phyloP scores from a whole-genome alignment of 1,139 yeast genomes.

The Yamadazyma songkhlaensis region DNA sequence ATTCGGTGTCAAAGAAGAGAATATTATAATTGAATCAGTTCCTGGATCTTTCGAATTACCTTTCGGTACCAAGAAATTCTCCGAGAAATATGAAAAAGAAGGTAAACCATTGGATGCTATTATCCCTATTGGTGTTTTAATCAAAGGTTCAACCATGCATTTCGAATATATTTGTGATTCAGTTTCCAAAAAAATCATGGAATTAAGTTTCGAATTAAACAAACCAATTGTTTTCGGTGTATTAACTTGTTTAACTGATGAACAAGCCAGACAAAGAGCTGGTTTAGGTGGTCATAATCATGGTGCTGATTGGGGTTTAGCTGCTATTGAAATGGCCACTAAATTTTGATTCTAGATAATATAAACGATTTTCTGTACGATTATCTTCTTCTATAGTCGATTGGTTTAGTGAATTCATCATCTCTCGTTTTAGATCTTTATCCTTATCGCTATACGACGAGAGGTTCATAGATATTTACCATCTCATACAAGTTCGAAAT shows the following conservation, averaged over 20 bases:
- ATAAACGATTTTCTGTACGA: too few species aligned
- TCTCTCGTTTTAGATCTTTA: too few species aligned
- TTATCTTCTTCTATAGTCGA: too few species aligned
- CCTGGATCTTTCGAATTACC: constrained; percentile 97
- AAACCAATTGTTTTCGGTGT: constrained; percentile 91
- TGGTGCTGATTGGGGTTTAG: constrained; percentile 98
- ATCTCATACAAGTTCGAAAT: too few species aligned
- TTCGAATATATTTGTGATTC: constrained; percentile 95
- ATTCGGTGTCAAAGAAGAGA: constrained; percentile 70
- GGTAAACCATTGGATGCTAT: constrained; percentile 72
- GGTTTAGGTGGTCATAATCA: constrained; percentile 91
- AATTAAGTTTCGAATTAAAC: constrained; percentile 64
- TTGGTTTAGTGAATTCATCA: too few species aligned
- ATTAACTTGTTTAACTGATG: constrained; percentile 88
- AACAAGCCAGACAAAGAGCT: constrained; percentile 90
- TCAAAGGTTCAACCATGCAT: constrained; percentile 97
- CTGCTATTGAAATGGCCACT: constrained; percentile 94
- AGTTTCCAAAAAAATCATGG: constrained; percentile 83
- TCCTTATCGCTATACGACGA: too few species aligned
- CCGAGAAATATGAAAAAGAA: constrained; percentile 41
- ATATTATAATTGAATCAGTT: constrained; percentile 77
- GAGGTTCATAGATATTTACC: too few species aligned
- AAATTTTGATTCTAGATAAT: constrained; percentile 32
- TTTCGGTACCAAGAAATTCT: constrained; percentile 61
- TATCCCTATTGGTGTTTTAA: constrained; percentile 90